Evolutionary conservation across 108 stramenopile species (phyloP), one percentile per base, ranked within the genome.

Genomic region (Stephanodiscus minutulus): DNA sequence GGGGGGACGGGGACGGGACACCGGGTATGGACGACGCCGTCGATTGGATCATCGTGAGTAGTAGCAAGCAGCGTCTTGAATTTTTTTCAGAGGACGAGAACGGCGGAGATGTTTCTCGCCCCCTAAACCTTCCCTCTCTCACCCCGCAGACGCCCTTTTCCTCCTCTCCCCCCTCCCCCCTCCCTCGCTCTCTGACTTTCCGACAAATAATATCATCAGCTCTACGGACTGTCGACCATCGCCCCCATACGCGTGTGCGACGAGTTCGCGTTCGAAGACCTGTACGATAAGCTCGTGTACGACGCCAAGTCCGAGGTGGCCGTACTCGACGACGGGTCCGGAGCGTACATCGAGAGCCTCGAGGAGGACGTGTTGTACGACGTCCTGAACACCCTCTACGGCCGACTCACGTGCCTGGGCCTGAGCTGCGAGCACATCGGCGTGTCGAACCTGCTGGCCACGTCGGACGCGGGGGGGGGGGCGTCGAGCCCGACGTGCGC

Each of bases 391-490:
- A 60, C 59, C 35, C 13, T 60, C 17, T 20, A 60, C 5, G 41
- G 39, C 4, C 59, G 66, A 27, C 68, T 67, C 28, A 35, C 53
- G 6, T 79, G 78, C 58, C 72, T 79, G 12, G 66, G 72, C 31
- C 52, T 79, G 25, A 56, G 61, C 29, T 79, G 78, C 18, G 62
- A 64, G 4, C 43, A 57, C 50, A 52, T 79, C 29, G 78, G 78
- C 5, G 22, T 53, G 7, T 60, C 59, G 5, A 60, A 47, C 39
- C 39, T 15, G 18, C 29, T 35, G 33, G 24, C 24, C 18, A n/a
- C n/a, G n/a, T n/a, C n/a, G n/a, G n/a, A n/a, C n/a, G n/a, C n/a
- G n/a, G n/a, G n/a, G n/a, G n/a, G n/a, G n/a, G n/a, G n/a, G n/a
- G n/a, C n/a, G n/a, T 33, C 47, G 28, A 53, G 11, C 20, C 67